Percentiles rank a stretch among this genome's conserved stretches.
Conservation (phyloP, 2,329 filamentous ascomycete species). For the Trichocomaceae sp. region DNA sequence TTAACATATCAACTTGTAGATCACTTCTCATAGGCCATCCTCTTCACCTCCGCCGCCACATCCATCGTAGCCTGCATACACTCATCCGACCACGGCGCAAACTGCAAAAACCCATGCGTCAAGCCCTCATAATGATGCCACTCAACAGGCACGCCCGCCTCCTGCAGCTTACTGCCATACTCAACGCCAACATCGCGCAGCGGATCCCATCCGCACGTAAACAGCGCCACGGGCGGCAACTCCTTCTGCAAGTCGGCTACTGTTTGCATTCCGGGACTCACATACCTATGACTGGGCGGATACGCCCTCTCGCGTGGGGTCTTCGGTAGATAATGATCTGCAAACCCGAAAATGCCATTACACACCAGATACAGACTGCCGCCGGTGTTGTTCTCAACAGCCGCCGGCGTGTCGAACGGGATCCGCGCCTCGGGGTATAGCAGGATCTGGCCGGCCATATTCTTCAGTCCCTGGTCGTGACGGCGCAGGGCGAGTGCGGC, state of each 20-base stretch:
- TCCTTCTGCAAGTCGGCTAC: slow-evolving; percentile 17
- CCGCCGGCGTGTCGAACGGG: slow-evolving; percentile 27
- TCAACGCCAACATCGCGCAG: slow-evolving; percentile 28
- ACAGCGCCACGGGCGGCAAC: slow-evolving; percentile 23
- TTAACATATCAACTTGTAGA: not conserved
- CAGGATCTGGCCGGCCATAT: slow-evolving; percentile 26
- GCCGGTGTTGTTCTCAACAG: slow-evolving; percentile 27
- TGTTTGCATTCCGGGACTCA: slow-evolving; percentile 27
- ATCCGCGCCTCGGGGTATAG: slow-evolving; percentile 31
- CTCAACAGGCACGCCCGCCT: slow-evolving; percentile 21
- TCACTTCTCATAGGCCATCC: not conserved
- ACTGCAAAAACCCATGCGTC: slow-evolving; percentile 27
- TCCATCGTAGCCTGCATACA: slow-evolving; percentile 16
- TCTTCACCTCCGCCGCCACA: not conserved
- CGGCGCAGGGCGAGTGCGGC: slow-evolving; percentile 25
- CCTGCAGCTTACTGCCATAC: slow-evolving; percentile 23
- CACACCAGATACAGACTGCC: slow-evolving; percentile 28
- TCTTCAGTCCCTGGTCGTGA: slow-evolving; percentile 21
- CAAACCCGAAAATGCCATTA: slow-evolving; percentile 32
- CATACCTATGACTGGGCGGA: slow-evolving; percentile 22
- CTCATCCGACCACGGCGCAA: slow-evolving; percentile 26
- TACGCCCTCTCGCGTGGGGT: slow-evolving; percentile 10
- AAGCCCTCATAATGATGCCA: slow-evolving; percentile 24
- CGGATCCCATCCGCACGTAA: slow-evolving; percentile 29
- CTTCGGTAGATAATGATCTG: slow-evolving; percentile 25